Evolutionary conservation across 331 rosid species (phyloP).

Genomic region (Arachis monticola): DNA sequence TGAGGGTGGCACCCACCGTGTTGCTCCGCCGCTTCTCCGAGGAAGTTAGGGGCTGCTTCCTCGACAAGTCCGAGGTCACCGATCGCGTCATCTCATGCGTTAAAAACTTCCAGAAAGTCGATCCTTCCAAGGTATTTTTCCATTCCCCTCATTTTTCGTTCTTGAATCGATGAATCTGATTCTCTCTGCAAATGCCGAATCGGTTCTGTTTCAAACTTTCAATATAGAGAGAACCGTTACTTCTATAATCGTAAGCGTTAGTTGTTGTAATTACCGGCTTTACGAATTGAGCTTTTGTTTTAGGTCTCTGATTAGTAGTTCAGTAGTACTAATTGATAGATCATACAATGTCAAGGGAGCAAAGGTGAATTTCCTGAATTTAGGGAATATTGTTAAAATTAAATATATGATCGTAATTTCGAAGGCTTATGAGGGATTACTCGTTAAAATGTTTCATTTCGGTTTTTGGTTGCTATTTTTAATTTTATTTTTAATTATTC

Average conservation of each 20-base stretch:
- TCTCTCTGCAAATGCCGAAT: not conserved
- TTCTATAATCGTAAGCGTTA: too few species aligned
- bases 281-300: too few species aligned
- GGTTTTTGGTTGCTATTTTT: not conserved
- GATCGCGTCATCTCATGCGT: slow-evolving; percentile 91
- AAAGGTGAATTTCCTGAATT: not conserved
- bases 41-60: slow-evolving; percentile 79
- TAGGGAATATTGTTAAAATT: not conserved
- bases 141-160: not conserved
- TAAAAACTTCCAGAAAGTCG: slow-evolving; percentile 95
- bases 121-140: slow-evolving; percentile 74
- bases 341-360: not conserved
- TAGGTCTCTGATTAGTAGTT: not conserved
- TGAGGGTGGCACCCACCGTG: slow-evolving; percentile 39
- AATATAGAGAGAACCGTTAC: too few species aligned
- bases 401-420: not conserved
- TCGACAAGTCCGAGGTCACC: slow-evolving; percentile 91
- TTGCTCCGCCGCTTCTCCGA: slow-evolving; percentile 73
- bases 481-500: too few species aligned
- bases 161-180: not conserved
- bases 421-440: not conserved
- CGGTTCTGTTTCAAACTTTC: too few species aligned
- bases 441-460: not conserved
- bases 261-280: too few species aligned
- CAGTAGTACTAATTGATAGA: not conserved